Evolutionary conservation across 345 rosid species (phyloP), one percentile per base, ranked within the genome.

Genomic region (Clarkia xantiana): DNA sequence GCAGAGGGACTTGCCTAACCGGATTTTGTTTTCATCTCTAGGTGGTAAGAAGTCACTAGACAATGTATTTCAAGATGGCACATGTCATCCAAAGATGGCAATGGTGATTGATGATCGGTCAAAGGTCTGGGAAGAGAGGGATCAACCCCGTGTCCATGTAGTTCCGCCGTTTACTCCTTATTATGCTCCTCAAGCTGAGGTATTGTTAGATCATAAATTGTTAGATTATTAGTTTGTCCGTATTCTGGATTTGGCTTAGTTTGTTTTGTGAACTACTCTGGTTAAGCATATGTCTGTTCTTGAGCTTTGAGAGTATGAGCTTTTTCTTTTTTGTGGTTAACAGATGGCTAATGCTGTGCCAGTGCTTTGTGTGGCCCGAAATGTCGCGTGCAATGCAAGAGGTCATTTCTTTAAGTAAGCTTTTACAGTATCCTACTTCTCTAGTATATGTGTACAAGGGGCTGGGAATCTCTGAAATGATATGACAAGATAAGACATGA

Each of bases 121-220:
- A 45, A 93, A 84, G 76, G 96, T 87, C 52, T 93, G 94, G 99
- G 99, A 93, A 71, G 95, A 93, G 54, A 82, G 75, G 79, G 99
- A 93, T 73, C 99, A 93, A 69, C 84, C 90, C 23, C 77, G 94
- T 53, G 99, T 91, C 62, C 99, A 91, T 70, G 95, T 78, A 38
- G 99, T 91, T 55, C 90, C 95, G 47, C 73, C 95, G 17, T 91
- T 87, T 65, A 63, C 76, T 54, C 99, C 99, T 0, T 91, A 91
- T 70, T 84, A 78, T 67, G 94, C 99, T 71, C 99, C 99, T 62
- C 99, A 78, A 62, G 96, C 96, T 3, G 99, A 91, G 96, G 99
- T 76, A 71, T 52, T 56, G 11, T 14, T 9, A n/a, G n/a, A n/a
- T n/a, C n/a, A n/a, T n/a, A n/a, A n/a, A n/a, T n/a, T n/a, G n/a